These are phyloP conservation scores for Antrodiella citrinella DNA, from an alignment of 768 basidiomycete genomes.

Conservation along the genomic window DNA sequence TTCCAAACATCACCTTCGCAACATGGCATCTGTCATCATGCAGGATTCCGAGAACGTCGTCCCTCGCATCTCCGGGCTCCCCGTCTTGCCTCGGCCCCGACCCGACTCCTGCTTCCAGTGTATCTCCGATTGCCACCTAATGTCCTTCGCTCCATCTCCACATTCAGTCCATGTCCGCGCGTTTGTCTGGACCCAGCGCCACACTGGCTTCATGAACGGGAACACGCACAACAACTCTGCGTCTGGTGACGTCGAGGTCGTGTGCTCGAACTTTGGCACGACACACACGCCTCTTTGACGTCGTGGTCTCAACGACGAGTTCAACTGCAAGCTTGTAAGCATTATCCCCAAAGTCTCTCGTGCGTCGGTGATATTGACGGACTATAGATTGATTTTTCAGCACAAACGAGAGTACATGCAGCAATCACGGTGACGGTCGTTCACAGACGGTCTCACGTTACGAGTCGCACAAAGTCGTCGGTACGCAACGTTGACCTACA, in stretches of 20 bases:
- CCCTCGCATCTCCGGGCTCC: constrained; percentile 47
- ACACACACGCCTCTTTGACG: constrained; percentile 87
- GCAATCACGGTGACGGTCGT: constrained; percentile 64
- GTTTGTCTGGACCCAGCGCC: constrained; percentile 55
- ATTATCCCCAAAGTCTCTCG: neutral
- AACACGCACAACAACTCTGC: constrained; percentile 29
- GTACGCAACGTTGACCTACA: constrained; percentile 31
- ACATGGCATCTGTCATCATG: constrained; percentile 20
- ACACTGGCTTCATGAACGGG: constrained; percentile 28
- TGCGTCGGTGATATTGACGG: neutral
- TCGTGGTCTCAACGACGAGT: constrained; percentile 77
- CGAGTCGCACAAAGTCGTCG: constrained; percentile 67
- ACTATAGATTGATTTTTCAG: constrained; percentile 25
- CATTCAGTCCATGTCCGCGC: constrained; percentile 40
- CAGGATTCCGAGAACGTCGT: constrained; percentile 29
- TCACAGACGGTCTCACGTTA: constrained; percentile 54
- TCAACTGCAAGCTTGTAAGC: constrained; percentile 73
- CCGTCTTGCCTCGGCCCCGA: constrained; percentile 52
- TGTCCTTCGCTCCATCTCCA: constrained; percentile 57
- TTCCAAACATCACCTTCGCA: constrained; percentile 17
- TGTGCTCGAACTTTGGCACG: constrained; percentile 84
- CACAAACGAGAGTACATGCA: constrained; percentile 88
- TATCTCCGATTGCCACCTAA: constrained; percentile 20
- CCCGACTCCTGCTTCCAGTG: constrained; percentile 34
- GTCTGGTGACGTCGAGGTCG: constrained; percentile 61